Conservation (phyloP, 345 rosid species). For the Boechera divaricarpa region DNA sequence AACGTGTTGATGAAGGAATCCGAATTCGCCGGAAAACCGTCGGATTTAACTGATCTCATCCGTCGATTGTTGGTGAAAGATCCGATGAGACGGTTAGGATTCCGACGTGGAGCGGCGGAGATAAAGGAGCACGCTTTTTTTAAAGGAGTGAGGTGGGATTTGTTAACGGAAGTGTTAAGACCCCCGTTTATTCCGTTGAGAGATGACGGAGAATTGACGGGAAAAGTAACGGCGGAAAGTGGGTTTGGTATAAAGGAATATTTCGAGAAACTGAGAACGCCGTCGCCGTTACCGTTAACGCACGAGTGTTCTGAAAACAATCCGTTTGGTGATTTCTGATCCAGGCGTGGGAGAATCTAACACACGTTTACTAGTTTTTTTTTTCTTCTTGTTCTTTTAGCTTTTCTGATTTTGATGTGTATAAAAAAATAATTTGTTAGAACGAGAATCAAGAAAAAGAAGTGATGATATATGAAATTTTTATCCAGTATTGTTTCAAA, state of each 20-base stretch:
- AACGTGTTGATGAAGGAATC: constrained; percentile 68
- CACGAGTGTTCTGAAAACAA: constrained; percentile 45
- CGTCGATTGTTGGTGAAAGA: constrained; percentile 73
- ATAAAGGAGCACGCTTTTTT: constrained; percentile 85
- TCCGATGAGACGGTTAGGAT: constrained; percentile 76
- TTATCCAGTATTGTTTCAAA: constrained; percentile 4
- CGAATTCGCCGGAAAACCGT: constrained; percentile 60
- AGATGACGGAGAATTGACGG: constrained; percentile 54
- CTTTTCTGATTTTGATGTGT: constrained; percentile 34
- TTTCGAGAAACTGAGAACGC: constrained; percentile 45
- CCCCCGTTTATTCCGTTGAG: constrained; percentile 80
- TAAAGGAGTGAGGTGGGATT: constrained; percentile 74
- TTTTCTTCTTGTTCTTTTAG: neutral
- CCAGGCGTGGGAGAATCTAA: constrained; percentile 47
- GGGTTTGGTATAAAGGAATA: constrained; percentile 53
- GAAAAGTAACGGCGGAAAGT: constrained; percentile 28
- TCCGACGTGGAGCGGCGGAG: constrained; percentile 69
- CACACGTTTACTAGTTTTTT: constrained; percentile 9
- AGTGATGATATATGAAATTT: neutral
- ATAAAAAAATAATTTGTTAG: constrained; percentile 26
- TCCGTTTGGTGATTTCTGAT: constrained; percentile 57
- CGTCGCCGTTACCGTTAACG: constrained; percentile 55
- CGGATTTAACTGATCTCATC: constrained; percentile 70
- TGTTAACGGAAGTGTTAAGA: constrained; percentile 71
- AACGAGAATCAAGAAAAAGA: constrained; percentile 30